phyloP scores from a whole-genome alignment of 2,329 filamentous ascomycete genomes.

The Leptographium galeiforme region DNA sequence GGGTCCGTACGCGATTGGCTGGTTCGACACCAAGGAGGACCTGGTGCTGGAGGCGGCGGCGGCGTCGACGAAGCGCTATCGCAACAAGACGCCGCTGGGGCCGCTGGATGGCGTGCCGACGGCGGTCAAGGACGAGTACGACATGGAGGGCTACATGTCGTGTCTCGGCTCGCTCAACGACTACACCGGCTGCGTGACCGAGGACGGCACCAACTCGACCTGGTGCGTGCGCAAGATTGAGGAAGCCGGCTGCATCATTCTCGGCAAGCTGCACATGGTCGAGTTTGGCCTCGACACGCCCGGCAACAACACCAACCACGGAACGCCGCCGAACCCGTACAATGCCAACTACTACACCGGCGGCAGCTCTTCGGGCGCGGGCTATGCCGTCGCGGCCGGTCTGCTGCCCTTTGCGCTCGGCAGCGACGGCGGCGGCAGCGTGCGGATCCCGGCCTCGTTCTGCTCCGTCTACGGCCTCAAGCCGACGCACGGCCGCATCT shows the following conservation, averaged over 20 bases:
- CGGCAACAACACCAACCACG: slow-evolving; percentile 59
- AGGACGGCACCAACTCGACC: slow-evolving; percentile 33
- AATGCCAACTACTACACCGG: slow-evolving; percentile 62
- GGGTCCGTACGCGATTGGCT: slow-evolving; percentile 28
- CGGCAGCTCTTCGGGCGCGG: slow-evolving; percentile 62
- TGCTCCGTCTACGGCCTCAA: slow-evolving; percentile 67
- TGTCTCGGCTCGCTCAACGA: slow-evolving; percentile 49
- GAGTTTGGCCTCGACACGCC: slow-evolving; percentile 63
- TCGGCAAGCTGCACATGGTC: slow-evolving; percentile 67
- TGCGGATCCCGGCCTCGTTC: slow-evolving; percentile 58
- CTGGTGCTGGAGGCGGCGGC: slow-evolving; percentile 27
- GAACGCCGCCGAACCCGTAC: slow-evolving; percentile 65
- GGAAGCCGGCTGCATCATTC: slow-evolving; percentile 55
- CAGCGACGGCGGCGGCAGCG: slow-evolving; percentile 59
- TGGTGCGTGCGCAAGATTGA: slow-evolving; percentile 61
- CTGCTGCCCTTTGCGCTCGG: slow-evolving; percentile 60
- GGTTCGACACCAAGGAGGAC: slow-evolving; percentile 29
- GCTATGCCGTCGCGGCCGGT: slow-evolving; percentile 55
- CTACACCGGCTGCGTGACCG: slow-evolving; percentile 33
- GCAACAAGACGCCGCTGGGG: slow-evolving; percentile 43
- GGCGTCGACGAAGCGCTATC: slow-evolving; percentile 31
- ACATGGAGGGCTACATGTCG: slow-evolving; percentile 59
- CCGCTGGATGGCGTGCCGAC: slow-evolving; percentile 61
- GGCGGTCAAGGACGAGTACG: slow-evolving; percentile 64
- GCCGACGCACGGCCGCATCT: slow-evolving; percentile 53